Base-by-base conservation (phyloP, 2,329 filamentous ascomycete species). In the Aspergillus flavus region DNA sequence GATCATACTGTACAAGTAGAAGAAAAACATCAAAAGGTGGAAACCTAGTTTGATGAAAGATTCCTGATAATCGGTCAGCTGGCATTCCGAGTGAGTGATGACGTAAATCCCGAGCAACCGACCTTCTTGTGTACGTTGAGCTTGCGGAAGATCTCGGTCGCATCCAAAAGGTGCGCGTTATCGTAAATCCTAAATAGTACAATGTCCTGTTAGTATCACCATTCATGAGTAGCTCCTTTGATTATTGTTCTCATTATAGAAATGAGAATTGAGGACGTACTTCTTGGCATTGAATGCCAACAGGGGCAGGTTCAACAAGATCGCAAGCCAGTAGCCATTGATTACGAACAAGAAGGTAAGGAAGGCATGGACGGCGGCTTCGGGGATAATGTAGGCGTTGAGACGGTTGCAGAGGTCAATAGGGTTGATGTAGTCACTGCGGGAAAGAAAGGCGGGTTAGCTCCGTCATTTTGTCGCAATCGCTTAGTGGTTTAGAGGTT, bases 321-420 rank as follows among this genome's bases (percentile, higher is more conserved):
- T 84, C 59, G 96, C 91, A 68, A 98, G 77, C 96, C 96, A 99
- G 86, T 99, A 99, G 72, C 95, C 95, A 79, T 99, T 99, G 84
- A 99, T 93, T 66, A 99, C 85, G 85, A 99, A 99, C 68, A 99
- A 82, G 79, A 96, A 89, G 58, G 95, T 98, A 76, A 99, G 83
- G 85, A 98, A 95, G 69, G 91, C 94, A 80, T 99, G 96, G 68
- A 99, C 94, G 70, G 93, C 94, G 74, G 95, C 95, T 87, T 99
- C 96, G 77, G 95, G 95, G 76, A 99, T 90, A 79, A 99, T 99
- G 85, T 99, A 99, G 79, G 94, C 96, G 87, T 99, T 99, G 72
- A 99, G 91, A 75, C 95, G 94, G 89, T 99, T 99, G 91, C 95
- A 99, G 70, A 99, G 94, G 75, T 99, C 95, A 84, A 99, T 99